Base-by-base conservation (phyloP, 2,329 filamentous ascomycete genomes). In the Pleurostoma richardsiae region DNA sequence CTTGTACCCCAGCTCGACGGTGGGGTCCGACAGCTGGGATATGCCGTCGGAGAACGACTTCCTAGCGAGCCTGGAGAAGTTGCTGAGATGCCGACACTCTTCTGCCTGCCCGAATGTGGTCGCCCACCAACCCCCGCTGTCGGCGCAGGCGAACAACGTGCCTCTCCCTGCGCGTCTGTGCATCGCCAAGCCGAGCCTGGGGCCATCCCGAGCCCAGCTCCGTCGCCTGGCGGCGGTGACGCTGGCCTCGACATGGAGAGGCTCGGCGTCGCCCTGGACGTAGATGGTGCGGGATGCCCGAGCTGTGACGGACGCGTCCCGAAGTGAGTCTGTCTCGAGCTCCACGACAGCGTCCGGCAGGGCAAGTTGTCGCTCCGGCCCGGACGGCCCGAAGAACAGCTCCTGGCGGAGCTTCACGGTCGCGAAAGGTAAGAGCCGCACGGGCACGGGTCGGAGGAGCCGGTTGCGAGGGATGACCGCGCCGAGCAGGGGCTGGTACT, bases 101-200 rank as follows among this genome's bases (percentile, higher is more conserved):
- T 63, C 51, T 4, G 60, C 54, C 0, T 54, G 56, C 29, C 49
- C 44, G 19, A 19, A 19, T 19, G 19, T 19, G 5, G 59, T 43
- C 7, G 48, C n/a, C n/a, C 8, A 52, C 68, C 69, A 72, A 43
- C 70, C 65, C 4, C 71, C 72, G 36, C 62, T 71, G 51, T 76
- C 72, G 4, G 61, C 59, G 28, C 67, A 62, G 33, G 67, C 42
- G 41, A 72, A 73, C 8, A 58, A 59, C 0, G 59, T 65, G 5
- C 70, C 70, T 10, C 54, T 49, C 10, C 28, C 41, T 6, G 52
- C 39, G 6, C 59, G 59, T 27, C 63, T 60, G 43, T 66, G 63
- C 4, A 68, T 47, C 3, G 65, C 67, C 5, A 67, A 47, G 6
- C 61, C 59, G 10, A 64, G 44, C 4, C 59, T 57, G 2, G 64